Percentiles rank a stretch among this genome's conserved stretches.
Evolutionary conservation across 768 basidiomycete genomes (phyloP).

Genomic region (Cantharellus anzutake): DNA sequence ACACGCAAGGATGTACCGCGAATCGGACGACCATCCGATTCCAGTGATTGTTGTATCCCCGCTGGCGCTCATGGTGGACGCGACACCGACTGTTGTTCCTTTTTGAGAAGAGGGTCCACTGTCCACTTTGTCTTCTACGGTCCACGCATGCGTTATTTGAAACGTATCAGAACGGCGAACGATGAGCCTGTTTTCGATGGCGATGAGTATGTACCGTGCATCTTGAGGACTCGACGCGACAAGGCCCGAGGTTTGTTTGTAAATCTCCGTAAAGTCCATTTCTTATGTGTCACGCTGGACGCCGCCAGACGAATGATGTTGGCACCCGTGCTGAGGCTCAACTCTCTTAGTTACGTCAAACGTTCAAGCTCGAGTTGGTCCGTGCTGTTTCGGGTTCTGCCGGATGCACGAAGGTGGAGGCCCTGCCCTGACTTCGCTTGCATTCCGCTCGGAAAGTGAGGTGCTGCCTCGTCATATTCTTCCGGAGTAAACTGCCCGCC

Average conservation of each 20-base stretch:
- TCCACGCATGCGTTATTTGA: conserved; percentile 67
- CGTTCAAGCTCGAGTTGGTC: too few species aligned
- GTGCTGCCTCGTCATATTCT: too few species aligned
- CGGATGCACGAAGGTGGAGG: too few species aligned
- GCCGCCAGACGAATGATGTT: too few species aligned
- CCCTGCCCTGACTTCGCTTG: too few species aligned
- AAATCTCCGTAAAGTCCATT: conserved; percentile 66
- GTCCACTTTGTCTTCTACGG: conserved; percentile 37
- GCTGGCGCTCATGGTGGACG: conserved; percentile 6
- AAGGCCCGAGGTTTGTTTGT: conserved; percentile 48
- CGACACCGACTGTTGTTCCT: conserved; percentile 18
- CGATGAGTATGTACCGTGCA: conserved; percentile 28
- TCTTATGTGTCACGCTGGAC: neutral
- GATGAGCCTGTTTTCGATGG: conserved; percentile 59
- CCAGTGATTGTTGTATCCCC: conserved; percentile 20
- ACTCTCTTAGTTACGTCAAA: too few species aligned
- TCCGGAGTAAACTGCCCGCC: too few species aligned
- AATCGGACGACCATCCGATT: conserved; percentile 73
- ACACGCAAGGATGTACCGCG: conserved; percentile 68
- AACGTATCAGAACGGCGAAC: conserved; percentile 72
- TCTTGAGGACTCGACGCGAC: conserved; percentile 74
- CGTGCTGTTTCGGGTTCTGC: too few species aligned
- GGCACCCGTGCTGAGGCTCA: too few species aligned
- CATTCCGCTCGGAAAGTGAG: too few species aligned
- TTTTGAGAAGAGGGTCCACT: conserved; percentile 26